These are phyloP conservation scores for Vaccinium darrowii DNA, from an alignment of 148 eudicot species.

Conservation along the genomic window DNA sequence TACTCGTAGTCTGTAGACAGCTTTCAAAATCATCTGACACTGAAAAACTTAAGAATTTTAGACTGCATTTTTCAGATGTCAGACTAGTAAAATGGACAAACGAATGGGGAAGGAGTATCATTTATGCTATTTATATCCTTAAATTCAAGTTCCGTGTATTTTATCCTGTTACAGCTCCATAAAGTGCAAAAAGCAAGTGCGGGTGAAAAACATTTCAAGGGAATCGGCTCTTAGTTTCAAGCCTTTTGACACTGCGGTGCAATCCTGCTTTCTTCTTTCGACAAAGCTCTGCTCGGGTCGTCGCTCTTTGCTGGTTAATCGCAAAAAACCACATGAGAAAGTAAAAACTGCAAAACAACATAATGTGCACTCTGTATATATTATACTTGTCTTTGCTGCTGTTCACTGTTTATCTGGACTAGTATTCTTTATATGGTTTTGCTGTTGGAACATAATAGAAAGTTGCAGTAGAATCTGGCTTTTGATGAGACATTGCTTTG, in stretches of 20 bases:
- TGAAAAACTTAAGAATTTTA: background rate
- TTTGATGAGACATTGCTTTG: background rate
- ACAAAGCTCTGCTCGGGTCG: background rate
- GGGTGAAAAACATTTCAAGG: background rate
- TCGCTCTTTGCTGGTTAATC: background rate
- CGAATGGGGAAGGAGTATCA: background rate
- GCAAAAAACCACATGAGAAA: background rate
- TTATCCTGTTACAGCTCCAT: constrained; percentile 9
- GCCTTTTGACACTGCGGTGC: background rate
- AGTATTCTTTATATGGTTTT: background rate
- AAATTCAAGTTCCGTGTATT: background rate
- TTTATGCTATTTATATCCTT: background rate
- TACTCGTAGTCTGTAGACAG: background rate
- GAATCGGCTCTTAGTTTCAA: background rate
- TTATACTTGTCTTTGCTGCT: background rate
- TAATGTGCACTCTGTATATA: background rate
- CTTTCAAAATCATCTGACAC: background rate
- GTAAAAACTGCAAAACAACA: background rate
- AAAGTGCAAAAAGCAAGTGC: background rate
- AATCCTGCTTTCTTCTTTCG: background rate
- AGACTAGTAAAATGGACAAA: background rate
- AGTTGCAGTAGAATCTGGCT: background rate
- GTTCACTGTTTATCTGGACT: background rate
- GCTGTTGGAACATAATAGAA: background rate
- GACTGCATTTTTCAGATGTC: background rate